Evolutionary conservation across 352 stramenopile species (phyloP).

Genomic region (Pythium utonaiense): DNA sequence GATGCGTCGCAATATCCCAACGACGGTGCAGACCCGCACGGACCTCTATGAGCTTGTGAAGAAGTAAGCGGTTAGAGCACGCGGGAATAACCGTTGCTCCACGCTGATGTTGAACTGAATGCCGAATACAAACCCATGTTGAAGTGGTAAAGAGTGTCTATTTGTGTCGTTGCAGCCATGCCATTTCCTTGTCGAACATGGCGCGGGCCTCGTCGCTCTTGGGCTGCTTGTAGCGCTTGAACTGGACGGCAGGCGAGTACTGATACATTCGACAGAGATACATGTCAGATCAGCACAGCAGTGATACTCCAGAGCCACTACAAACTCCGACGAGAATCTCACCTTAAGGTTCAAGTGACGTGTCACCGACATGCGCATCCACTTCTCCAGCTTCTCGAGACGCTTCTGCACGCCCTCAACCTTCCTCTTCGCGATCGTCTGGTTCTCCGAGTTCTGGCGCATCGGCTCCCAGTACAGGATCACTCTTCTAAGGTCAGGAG

Average conservation of each 20-base stretch:
- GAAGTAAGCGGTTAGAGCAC: slow-evolving; percentile 40
- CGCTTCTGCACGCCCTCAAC: slow-evolving; percentile 55
- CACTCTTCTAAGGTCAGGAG: slow-evolving; percentile 58
- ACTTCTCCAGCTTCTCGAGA: slow-evolving; percentile 60
- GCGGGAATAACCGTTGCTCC: not conserved
- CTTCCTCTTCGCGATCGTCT: slow-evolving; percentile 76
- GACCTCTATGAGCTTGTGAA: slow-evolving; percentile 94
- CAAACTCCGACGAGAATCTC: not conserved
- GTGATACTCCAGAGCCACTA: not conserved
- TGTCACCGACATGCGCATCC: slow-evolving; percentile 65
- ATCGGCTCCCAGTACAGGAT: slow-evolving; percentile 74
- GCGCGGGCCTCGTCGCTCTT: slow-evolving; percentile 59
- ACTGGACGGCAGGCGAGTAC: slow-evolving; percentile 77
- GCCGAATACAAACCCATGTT: not conserved
- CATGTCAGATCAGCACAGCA: not conserved
- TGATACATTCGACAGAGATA: slow-evolving; percentile 10
- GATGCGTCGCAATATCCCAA: slow-evolving; percentile 96
- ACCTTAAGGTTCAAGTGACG: slow-evolving; percentile 82
- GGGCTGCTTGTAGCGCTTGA: slow-evolving; percentile 63
- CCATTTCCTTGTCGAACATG: slow-evolving; percentile 75
- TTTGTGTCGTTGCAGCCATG: slow-evolving; percentile 63
- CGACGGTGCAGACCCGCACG: slow-evolving; percentile 89
- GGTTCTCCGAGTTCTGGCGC: slow-evolving; percentile 64
- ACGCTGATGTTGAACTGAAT: not conserved
- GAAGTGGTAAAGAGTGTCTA: slow-evolving; percentile 6